Percentiles rank a stretch among this genome's conserved stretches.
Evolutionary conservation across 495 filamentous ascomycete species (phyloP).

Genomic region (Penicillium subrubescens): DNA sequence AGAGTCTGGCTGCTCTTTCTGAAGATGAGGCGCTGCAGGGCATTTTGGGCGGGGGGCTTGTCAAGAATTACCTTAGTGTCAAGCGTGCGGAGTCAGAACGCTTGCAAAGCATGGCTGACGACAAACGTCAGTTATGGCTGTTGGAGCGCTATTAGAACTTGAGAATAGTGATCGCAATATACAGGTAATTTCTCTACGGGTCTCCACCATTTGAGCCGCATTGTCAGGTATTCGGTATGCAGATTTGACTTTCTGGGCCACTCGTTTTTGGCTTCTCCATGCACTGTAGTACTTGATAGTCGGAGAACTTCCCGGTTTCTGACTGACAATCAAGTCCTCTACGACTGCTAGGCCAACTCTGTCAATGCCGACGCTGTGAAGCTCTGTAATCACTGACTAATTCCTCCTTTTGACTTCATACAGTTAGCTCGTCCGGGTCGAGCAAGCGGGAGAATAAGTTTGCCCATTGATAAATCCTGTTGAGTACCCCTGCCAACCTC

Average conservation of each 20-base stretch:
- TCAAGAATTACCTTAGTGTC: conserved; percentile 59
- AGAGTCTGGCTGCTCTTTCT: conserved; percentile 31
- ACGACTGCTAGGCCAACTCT: neutral
- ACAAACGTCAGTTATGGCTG: conserved; percentile 57
- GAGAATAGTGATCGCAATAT: neutral
- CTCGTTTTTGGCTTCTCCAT: no score
- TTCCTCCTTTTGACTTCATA: neutral
- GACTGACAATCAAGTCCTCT: neutral
- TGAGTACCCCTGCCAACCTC: neutral
- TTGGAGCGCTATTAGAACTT: conserved; percentile 52
- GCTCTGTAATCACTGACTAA: conserved; percentile 3
- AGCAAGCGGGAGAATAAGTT: neutral
- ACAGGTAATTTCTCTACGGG: neutral
- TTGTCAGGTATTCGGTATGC: no score
- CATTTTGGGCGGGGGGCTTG: conserved; percentile 53
- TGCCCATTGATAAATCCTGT: neutral
- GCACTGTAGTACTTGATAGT: neutral
- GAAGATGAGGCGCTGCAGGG: conserved; percentile 25
- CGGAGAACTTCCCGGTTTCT: neutral
- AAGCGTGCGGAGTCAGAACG: conserved; percentile 58
- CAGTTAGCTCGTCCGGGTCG: neutral
- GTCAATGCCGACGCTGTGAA: neutral
- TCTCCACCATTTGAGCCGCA: neutral
- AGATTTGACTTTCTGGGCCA: no score
- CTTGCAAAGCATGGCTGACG: conserved; percentile 52